A percentile compares a stretch with the other conserved stretches of the same genome.
phyloP scores from a whole-genome alignment of 1,139 yeast genomes.

The Hansenula anomala region DNA sequence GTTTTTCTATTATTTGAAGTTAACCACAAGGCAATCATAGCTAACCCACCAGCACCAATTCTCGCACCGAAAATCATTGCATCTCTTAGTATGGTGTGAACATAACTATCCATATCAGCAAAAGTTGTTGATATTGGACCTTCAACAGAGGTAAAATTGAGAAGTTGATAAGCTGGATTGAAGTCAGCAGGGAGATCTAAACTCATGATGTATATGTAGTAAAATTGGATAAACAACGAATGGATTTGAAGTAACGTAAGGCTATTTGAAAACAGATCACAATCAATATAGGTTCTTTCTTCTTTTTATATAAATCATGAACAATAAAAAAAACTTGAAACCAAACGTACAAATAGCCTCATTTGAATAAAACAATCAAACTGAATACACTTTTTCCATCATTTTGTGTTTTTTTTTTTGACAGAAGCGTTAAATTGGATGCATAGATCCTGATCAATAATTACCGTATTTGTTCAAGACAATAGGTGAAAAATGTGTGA shows the following conservation, averaged over 20 bases:
- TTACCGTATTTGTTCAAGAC: not conserved
- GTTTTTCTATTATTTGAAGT: constrained; percentile 48
- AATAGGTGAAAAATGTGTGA: not conserved
- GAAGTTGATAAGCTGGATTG: constrained; percentile 20
- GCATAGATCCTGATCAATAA: not conserved
- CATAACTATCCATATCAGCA: constrained; percentile 24
- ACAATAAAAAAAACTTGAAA: not conserved
- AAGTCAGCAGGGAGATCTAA: constrained; percentile 8
- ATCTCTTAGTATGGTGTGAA: constrained; percentile 13
- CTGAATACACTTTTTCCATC: not conserved
- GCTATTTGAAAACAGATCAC: too few relatives aligned
- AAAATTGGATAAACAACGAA: too few relatives aligned
- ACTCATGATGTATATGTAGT: not conserved
- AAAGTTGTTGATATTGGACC: constrained; percentile 25
- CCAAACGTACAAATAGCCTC: not conserved
- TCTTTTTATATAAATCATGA: not conserved
- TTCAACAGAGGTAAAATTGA: constrained; percentile 27
- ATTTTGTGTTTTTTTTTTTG: not conserved
- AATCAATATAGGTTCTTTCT: not conserved
- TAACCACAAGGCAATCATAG: constrained; percentile 33
- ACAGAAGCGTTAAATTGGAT: not conserved
- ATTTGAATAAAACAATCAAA: not conserved
- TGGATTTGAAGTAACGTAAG: not conserved
- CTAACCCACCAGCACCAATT: constrained; percentile 36
- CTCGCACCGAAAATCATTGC: constrained; percentile 39